Conservation (phyloP, 768 basidiomycete genomes). For the Galerina marginata region DNA sequence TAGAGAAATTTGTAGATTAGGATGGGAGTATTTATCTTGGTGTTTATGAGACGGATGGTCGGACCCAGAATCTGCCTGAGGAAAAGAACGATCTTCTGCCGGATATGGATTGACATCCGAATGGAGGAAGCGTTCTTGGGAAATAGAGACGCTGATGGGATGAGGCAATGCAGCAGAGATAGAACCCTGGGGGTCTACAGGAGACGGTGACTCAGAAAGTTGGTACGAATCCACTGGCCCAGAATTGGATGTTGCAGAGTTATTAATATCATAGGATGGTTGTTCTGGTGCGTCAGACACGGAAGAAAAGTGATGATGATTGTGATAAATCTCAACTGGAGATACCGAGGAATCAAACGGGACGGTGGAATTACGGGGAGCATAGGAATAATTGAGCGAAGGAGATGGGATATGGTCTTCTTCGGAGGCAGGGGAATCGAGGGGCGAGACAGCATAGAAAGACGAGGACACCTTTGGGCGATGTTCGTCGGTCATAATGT, state of each 20-base stretch:
- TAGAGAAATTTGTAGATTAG: constrained; percentile 35
- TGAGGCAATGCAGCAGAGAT: constrained; percentile 40
- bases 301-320: constrained; percentile 20
- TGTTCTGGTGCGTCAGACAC: constrained; percentile 23
- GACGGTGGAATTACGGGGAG: constrained; percentile 28
- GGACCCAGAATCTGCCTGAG: constrained; percentile 38
- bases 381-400: constrained; percentile 41
- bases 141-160: constrained; percentile 45
- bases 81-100: constrained; percentile 44
- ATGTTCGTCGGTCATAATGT: constrained; percentile 19
- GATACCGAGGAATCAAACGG: constrained; percentile 37
- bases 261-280: constrained; percentile 32
- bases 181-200: constrained; percentile 43
- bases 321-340: constrained; percentile 37
- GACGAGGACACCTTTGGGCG: constrained; percentile 26
- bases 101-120: constrained; percentile 47
- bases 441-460: constrained; percentile 30
- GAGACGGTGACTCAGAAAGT: constrained; percentile 49
- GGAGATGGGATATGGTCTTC: constrained; percentile 35
- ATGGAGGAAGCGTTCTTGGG: constrained; percentile 51
- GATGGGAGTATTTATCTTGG: constrained; percentile 41
- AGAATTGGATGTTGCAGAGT: constrained; percentile 17
- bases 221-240: constrained; percentile 33
- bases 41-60: constrained; percentile 45
- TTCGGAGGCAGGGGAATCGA: constrained; percentile 41